phyloP scores from a whole-genome alignment of 805 yeast species.

The Candida lessepsii region DNA sequence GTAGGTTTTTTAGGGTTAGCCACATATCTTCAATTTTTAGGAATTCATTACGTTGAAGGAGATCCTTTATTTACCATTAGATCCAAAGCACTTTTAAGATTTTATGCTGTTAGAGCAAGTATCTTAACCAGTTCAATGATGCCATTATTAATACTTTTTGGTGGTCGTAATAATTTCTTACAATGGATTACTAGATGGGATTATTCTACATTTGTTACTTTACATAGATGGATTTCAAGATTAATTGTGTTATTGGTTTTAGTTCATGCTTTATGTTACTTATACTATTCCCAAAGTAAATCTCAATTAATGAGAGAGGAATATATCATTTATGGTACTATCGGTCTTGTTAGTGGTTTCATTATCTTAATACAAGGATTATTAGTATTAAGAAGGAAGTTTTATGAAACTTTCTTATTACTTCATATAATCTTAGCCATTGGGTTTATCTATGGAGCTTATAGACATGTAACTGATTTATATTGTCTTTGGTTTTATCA shows the following conservation, averaged over 20 bases:
- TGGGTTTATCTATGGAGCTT: constrained; percentile 46
- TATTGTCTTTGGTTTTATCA: constrained; percentile 40
- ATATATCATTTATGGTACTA: constrained; percentile 25
- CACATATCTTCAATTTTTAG: constrained; percentile 22
- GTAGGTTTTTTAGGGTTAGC: constrained; percentile 30
- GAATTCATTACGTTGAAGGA: constrained; percentile 25
- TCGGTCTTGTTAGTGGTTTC: constrained; percentile 35
- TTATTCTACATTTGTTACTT: constrained; percentile 27
- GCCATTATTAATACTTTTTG: constrained; percentile 35
- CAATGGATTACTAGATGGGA: constrained; percentile 41
- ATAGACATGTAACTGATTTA: constrained; percentile 47
- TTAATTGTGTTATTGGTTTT: constrained; percentile 21
- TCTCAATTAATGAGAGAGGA: constrained; percentile 18
- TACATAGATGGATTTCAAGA: constrained; percentile 31
- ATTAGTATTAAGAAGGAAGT: constrained; percentile 42
- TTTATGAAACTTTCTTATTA: constrained; percentile 54
- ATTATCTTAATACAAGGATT: constrained; percentile 46
- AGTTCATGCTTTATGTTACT: constrained; percentile 26
- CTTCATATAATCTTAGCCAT: constrained; percentile 57
- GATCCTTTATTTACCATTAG: constrained; percentile 37
- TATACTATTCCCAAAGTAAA: constrained; percentile 18
- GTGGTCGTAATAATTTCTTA: constrained; percentile 36
- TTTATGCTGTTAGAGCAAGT: constrained; percentile 40
- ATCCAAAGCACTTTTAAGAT: constrained; percentile 36
- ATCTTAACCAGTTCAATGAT: constrained; percentile 26